Evolutionary conservation across 192 early-diverging fungal genomes (phyloP).

Genomic region (Pilaira anomala): DNA sequence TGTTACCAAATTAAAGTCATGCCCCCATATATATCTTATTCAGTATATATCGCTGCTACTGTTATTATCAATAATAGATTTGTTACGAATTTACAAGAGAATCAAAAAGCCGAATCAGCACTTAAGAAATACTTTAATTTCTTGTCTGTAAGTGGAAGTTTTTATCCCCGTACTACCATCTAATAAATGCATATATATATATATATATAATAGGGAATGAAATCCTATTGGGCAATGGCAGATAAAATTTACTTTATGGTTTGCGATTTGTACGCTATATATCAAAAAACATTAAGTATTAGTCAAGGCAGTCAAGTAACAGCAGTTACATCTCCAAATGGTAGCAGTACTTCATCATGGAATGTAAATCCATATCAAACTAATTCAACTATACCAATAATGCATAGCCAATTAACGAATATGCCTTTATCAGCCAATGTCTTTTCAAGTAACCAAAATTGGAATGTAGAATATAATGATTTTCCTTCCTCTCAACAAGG

Average conservation of each 20-base stretch:
- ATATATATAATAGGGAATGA: slow-evolving; percentile 34
- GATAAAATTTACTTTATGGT: slow-evolving; percentile 49
- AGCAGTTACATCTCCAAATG: no score
- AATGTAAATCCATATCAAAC: not conserved
- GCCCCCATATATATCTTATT: slow-evolving; percentile 45
- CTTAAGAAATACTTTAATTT: slow-evolving; percentile 38
- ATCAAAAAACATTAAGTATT: slow-evolving; percentile 2
- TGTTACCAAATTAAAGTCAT: slow-evolving; percentile 25
- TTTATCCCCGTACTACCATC: not conserved
- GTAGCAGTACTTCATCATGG: not conserved
- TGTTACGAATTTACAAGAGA: slow-evolving; percentile 33
- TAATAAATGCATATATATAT: not conserved
- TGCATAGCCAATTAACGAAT: not conserved
- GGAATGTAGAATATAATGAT: not conserved
- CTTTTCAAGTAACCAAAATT: not conserved
- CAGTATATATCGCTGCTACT: slow-evolving; percentile 46
- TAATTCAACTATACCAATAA: not conserved
- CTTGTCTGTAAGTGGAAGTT: slow-evolving; percentile 7
- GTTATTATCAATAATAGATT: slow-evolving; percentile 49
- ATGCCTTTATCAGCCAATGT: slow-evolving; percentile 1
- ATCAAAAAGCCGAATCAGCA: slow-evolving; percentile 36
- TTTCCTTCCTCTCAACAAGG: not conserved
- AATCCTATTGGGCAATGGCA: slow-evolving; percentile 48
- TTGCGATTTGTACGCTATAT: slow-evolving; percentile 40
- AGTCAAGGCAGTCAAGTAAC: not conserved